These are phyloP conservation scores for Galeopsis tetrahit DNA, from an alignment of 257 asterid species.

Conservation along the genomic window DNA sequence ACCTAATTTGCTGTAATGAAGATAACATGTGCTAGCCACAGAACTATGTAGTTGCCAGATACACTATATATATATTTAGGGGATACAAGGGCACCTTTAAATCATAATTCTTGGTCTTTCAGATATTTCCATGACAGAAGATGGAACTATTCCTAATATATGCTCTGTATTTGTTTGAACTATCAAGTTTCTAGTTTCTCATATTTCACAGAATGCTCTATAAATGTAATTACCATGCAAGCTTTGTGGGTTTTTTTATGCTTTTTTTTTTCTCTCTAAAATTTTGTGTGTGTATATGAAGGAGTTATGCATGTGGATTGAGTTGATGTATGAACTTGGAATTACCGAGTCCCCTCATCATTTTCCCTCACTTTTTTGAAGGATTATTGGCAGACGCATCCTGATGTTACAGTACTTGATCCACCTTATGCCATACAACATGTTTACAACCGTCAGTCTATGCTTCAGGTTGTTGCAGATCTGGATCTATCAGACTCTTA, in stretches of 20 bases:
- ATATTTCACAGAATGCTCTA: background rate
- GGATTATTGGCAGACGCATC: slow-evolving; percentile 87
- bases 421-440: slow-evolving; percentile 97
- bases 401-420: slow-evolving; percentile 95
- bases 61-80: background rate
- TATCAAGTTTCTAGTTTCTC: slow-evolving; percentile 18
- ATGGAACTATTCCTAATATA: slow-evolving; percentile 3
- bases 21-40: slow-evolving; percentile 11
- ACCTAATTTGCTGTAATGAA: background rate
- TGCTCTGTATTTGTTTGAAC: slow-evolving; percentile 1
- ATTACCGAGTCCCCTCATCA: background rate
- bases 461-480: slow-evolving; percentile 95
- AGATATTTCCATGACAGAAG: slow-evolving; percentile 1
- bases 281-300: slow-evolving; percentile 14
- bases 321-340: background rate
- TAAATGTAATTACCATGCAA: background rate
- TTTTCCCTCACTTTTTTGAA: slow-evolving; percentile 40
- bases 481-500: slow-evolving; percentile 68
- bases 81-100: slow-evolving; percentile 8
- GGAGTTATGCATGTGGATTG: slow-evolving; percentile 9
- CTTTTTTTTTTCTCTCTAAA: background rate
- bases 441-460: slow-evolving; percentile 82
- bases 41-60: background rate
- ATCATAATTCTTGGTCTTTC: background rate
- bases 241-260: background rate